A percentile compares a stretch with the other conserved stretches of the same genome.
phyloP scores from a whole-genome alignment of 2,329 filamentous ascomycete genomes.

The Alternaria gaisen region DNA sequence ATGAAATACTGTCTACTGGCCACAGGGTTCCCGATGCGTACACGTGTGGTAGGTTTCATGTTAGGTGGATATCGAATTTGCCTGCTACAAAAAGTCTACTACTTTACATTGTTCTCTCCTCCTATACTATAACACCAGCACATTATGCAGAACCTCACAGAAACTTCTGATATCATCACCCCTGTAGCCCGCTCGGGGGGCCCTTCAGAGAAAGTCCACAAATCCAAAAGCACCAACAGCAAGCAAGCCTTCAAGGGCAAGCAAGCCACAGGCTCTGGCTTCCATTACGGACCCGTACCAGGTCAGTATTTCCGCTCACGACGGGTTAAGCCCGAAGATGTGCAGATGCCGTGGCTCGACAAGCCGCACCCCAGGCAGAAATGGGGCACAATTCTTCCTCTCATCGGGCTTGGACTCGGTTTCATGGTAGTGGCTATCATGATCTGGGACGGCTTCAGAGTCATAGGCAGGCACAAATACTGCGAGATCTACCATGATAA shows the following conservation, averaged over 20 bases:
- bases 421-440: constrained; percentile 73
- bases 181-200: not conserved
- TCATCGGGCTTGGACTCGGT: constrained; percentile 75
- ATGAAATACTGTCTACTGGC: not conserved
- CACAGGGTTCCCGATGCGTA: not conserved
- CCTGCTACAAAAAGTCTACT: not conserved
- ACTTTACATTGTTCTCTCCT: not conserved
- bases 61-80: not conserved
- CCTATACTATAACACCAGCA: not conserved
- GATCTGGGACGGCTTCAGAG: constrained; percentile 76
- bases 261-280: constrained; percentile 18
- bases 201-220: not conserved
- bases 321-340: constrained; percentile 73
- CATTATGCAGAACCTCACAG: constrained; percentile 3
- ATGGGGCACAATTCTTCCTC: constrained; percentile 83
- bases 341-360: constrained; percentile 80
- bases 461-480: constrained; percentile 78
- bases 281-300: constrained; percentile 14
- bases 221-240: constrained; percentile 12
- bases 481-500: constrained; percentile 73
- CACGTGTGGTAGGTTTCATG: not conserved
- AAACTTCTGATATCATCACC: not conserved
- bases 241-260: not conserved
- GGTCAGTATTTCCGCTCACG: constrained; percentile 72
- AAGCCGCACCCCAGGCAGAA: constrained; percentile 80